Base-by-base conservation (phyloP, 352 stramenopile species). In the Phytopythium chamaehyphon region DNA sequence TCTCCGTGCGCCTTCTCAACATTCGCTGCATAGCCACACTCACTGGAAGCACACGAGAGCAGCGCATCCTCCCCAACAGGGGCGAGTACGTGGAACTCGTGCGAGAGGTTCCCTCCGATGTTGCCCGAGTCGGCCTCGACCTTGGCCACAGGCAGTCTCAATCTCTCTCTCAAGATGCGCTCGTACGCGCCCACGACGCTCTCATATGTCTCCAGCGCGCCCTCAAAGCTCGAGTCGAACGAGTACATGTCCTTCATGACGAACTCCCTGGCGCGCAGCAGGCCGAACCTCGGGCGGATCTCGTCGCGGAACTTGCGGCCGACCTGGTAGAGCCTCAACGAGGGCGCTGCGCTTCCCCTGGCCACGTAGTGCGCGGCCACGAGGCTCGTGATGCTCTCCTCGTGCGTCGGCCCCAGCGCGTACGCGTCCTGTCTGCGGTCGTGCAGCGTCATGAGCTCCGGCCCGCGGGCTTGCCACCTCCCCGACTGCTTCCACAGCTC, bases 231-330 rank as follows among this genome's bases (percentile, higher is more conserved):
- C 42, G 64, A 63, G 51, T 96, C 86, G 49, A 96, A 96, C 26
- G 83, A 90, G 63, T 96, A 96, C 69, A 95, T 87, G 69, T 96
- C 87, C 68, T 96, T 96, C 87, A 96, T 96, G 47, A 96, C 45
- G 45, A 96, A 96, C 62, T 96, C 87, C 22, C 86, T 66, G 11
- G 78, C 83, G 18, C 87, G 69, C 49, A 96, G 61, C 7, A 96
- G 68, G 0, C 87, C 87, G 50, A 95, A 95, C 45, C 87, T 64
- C 23, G 87, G 86, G 0, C 87, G 86, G 43, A 93, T 88, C 58
- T 96, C 87, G 57, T 96, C 87, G 35, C 87, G 80, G 56, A 92
- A 96, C 61, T 96, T 96, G 51, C 68, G 79, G 44, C 80, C 79
- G 40, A 96, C 77, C 71, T 96, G 87, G 58, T 96, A 96, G 53